Percentiles rank a stretch among this genome's conserved stretches.
phyloP scores from a whole-genome alignment of 495 filamentous ascomycete genomes.

The Clavariopsis aquatica region DNA sequence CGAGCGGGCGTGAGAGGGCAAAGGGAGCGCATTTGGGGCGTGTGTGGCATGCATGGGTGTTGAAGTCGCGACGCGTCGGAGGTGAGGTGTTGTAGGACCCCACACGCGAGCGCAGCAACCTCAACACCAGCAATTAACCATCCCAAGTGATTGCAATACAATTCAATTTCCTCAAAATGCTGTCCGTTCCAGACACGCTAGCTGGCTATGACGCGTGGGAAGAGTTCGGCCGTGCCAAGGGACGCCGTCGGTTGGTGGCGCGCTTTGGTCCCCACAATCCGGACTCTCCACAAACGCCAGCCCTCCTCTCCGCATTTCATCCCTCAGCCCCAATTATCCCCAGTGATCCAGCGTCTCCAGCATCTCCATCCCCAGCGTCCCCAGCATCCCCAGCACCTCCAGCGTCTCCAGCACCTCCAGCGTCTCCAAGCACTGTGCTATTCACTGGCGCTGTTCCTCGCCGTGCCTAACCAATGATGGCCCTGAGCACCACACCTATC shows the following conservation, averaged over 20 bases:
- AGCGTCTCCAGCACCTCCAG: not conserved
- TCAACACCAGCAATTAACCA: constrained; percentile 31
- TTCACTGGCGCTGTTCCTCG: constrained; percentile 1
- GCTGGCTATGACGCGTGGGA: constrained; percentile 16
- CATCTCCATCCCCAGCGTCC: constrained; percentile 8
- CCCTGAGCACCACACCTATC: not conserved
- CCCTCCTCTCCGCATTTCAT: constrained; percentile 14
- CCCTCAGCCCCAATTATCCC: constrained; percentile 12
- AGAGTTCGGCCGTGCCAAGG: constrained; percentile 23
- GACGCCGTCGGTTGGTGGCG: constrained; percentile 30
- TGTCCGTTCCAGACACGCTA: not conserved
- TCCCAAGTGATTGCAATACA: constrained; percentile 6
- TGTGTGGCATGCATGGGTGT: not conserved
- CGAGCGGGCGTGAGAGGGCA: constrained; percentile 20
- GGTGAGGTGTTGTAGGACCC: not conserved
- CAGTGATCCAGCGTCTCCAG: not conserved
- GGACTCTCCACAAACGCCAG: not conserved
- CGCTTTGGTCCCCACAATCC: constrained; percentile 4
- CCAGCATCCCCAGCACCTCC: constrained; percentile 1
- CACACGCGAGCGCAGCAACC: constrained; percentile 4
- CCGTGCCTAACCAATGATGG: constrained; percentile 9
- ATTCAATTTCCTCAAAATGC: constrained; percentile 15
- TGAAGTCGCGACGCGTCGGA: constrained; percentile 4
- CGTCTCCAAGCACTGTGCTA: not conserved
- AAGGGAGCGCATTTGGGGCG: not conserved